phyloP scores from a whole-genome alignment of 2,329 filamentous ascomycete genomes.

The Aspergillus sp. region DNA sequence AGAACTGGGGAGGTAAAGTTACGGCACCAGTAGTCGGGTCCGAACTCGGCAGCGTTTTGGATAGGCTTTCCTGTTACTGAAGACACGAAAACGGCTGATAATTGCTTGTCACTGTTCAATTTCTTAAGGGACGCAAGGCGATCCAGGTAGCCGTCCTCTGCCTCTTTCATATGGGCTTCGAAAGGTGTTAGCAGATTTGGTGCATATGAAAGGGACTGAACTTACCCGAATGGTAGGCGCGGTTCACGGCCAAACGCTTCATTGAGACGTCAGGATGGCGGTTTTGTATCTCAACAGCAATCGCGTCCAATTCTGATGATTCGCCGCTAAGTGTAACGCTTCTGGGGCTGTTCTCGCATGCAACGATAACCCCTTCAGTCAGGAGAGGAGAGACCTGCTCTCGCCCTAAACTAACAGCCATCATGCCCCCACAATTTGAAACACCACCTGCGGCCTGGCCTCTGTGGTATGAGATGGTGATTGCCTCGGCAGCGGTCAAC shows the following conservation, averaged over 20 bases:
- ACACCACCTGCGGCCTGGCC: background rate
- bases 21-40: constrained; percentile 20
- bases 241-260: background rate
- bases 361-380: background rate
- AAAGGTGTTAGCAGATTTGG: background rate
- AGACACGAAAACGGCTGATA: constrained; percentile 14
- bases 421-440: background rate
- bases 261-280: background rate
- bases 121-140: background rate
- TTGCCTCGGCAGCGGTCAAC: background rate
- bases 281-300: background rate
- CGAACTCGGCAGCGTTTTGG: background rate
- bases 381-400: background rate
- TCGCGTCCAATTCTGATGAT: background rate
- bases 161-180: background rate
- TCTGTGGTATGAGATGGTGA: background rate
- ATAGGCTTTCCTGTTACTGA: constrained; percentile 10
- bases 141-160: background rate
- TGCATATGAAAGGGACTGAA: background rate
- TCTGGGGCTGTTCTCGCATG: constrained; percentile 2
- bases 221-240: constrained; percentile 4
- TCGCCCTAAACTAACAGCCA: background rate
- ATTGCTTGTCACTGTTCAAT: background rate
- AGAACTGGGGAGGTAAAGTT: constrained; percentile 23
- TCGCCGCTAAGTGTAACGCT: background rate